Evolutionary conservation across 2,329 filamentous ascomycete genomes (phyloP).

Genomic region (Aspergillus quadrilineatus): DNA sequence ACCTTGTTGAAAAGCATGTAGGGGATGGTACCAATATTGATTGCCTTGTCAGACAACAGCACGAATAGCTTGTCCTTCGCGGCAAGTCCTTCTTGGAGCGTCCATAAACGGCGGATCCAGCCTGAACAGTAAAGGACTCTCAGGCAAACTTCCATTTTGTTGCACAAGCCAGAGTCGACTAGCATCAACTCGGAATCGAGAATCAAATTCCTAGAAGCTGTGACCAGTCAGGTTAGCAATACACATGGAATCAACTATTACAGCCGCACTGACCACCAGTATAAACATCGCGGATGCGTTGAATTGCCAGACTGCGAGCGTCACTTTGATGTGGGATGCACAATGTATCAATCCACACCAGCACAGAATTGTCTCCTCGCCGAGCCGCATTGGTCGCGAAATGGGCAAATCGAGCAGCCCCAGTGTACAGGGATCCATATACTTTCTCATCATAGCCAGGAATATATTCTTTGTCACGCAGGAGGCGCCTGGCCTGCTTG

Average conservation of each 20-base stretch:
- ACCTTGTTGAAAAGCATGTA: neutral
- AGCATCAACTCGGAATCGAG: neutral
- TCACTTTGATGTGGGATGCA: neutral
- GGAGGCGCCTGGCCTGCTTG: neutral
- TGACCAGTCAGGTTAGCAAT: neutral
- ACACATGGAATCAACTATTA: neutral
- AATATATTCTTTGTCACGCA: neutral
- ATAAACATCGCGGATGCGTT: constrained; percentile 5
- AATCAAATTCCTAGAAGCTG: constrained; percentile 1
- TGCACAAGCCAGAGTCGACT: neutral
- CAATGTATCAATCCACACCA: constrained; percentile 2
- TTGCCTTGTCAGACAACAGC: neutral
- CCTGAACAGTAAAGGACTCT: neutral
- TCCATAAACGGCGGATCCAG: constrained; percentile 3
- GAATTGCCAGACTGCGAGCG: neutral
- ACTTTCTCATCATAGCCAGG: neutral
- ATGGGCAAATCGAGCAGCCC: neutral
- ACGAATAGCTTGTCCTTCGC: neutral
- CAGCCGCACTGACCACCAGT: neutral
- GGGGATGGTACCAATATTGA: neutral
- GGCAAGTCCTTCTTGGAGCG: neutral
- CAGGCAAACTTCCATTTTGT: neutral
- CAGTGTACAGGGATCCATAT: neutral
- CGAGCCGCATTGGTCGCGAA: neutral
- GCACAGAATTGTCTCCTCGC: neutral